phyloP scores from a whole-genome alignment of 2,329 filamentous ascomycete species.

The Fusarium concolor region DNA sequence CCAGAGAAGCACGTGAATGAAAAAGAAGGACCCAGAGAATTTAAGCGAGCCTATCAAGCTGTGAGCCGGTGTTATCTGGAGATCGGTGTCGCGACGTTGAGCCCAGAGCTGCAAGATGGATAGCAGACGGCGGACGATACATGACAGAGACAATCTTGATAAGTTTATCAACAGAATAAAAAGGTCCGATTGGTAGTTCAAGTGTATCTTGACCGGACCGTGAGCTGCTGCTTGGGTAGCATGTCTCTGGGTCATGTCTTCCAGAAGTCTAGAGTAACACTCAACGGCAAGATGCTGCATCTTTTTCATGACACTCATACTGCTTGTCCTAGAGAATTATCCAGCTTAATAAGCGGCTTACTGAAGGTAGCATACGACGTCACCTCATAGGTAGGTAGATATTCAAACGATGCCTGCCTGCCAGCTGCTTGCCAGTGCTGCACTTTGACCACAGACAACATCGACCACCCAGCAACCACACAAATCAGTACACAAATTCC shows the following conservation, averaged over 20 bases:
- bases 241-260: background rate
- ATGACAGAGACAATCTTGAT: constrained; percentile 49
- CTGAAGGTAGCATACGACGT: background rate
- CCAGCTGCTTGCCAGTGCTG: constrained; percentile 22
- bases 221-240: too few relatives aligned
- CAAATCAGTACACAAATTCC: background rate
- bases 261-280: constrained; percentile 5
- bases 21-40: constrained; percentile 55
- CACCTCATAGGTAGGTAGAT: background rate
- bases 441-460: background rate
- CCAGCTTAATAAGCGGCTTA: background rate
- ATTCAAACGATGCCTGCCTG: background rate
- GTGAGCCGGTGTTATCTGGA: constrained; percentile 64
- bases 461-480: background rate
- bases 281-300: background rate
- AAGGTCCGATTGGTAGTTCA: background rate
- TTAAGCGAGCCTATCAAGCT: constrained; percentile 61
- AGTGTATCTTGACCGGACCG: accelerated
- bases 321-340: background rate
- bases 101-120: constrained; percentile 66
- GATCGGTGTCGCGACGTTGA: constrained; percentile 32
- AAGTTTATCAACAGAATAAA: too few relatives aligned
- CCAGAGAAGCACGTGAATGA: constrained; percentile 63
- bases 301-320: background rate
- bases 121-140: constrained; percentile 66